Evolutionary conservation across 2,329 filamentous ascomycete genomes (phyloP), one percentile per base, ranked within the genome.

Genomic region (Aspergillus costaricaensis): DNA sequence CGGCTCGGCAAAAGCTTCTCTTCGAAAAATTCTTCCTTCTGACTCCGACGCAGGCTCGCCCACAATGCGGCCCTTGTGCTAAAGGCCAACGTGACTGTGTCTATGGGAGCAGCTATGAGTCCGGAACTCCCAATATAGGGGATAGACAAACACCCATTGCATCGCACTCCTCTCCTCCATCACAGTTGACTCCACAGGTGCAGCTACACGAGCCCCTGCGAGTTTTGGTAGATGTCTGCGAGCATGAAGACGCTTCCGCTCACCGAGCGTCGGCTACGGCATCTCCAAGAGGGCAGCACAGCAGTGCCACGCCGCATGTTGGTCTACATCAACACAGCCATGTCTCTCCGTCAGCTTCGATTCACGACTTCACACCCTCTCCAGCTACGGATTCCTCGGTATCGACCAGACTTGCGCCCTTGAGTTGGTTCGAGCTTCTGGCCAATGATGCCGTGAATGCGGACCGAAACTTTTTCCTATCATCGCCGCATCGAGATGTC

Each of bases 401-500:
- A 8, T 66, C 67, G 1, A 63, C 75, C 14, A 77, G 80, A 48
- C 73, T 76, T 14, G 80, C 79, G n/a, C 79, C 80, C 5, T 67
- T 81, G 53, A 76, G 79, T 62, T 83, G 80, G 78, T 82, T 82
- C 62, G 80, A 81, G 51, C 68, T 82, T 2, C 49, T 70, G 25
- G 67, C 67, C 0, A 67, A 64, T 51, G 68, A 70, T 58, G 67
- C 64, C 1, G 64, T 65, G 17, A 62, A 62, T 15, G 62, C 61
- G 27, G 57, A 64, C 38, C 58, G 56, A n/a, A 56, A 56, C 14
- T 63, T 65, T 17, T 21, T 58, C 55, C 14, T 59, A 55, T 61
- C 63, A 65, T 59, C 65, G 9, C 61, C 53, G 1, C 59, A 50
- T 66, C 72, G 44, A 67, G 70, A 50, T 8, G 36, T 50, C 10